Base-by-base conservation (phyloP, 192 early-diverging fungal genomes). In the Backusella tuberculispora region DNA sequence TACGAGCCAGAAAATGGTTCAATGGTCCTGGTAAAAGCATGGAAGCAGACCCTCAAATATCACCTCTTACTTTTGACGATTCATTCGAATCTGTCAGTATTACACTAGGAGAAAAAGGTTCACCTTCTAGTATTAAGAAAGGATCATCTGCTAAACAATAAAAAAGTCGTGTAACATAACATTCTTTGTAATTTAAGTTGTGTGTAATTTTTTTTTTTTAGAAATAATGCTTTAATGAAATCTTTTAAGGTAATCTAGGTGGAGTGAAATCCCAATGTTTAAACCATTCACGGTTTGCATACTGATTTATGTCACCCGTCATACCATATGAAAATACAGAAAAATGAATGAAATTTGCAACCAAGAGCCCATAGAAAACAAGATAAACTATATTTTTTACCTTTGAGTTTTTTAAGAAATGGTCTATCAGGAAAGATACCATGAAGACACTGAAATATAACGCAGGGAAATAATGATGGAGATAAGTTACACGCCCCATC, bases 391-490 rank as follows among this genome's bases (percentile, higher is more conserved):
- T 15, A 26, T 43, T 44, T 15, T 63, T 65, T 15, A 65, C n/a
- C 24, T 6, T 44, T 17, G 19, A 2, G 4, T 45, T 63, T 9
- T 13, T 24, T 9, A 82, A 74, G 7, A 90, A 71, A 73, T 96
- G 94, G 76, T 99, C 96, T 19, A 95, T 65, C 29, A 95, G 41
- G 76, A 89, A 93, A 14, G 89, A 89, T 15, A 91, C 83, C 73
- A 92, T 85, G 69, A 98, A 88, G 73, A 98, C 90, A n/a, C 92
- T 90, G 87, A 98, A 99, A 80, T 98, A 98, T 40, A 98, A 77
- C 0, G 96, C 95, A 5, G 97, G 96, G 84, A 98, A 97, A 78
- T 98, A 98, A 81, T 98, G 98, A 78, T 99, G 98, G 56, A 98
- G 82, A 69, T 98, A 99, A 0, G 92, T 95, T 41, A 98, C 95